phyloP scores from a whole-genome alignment of 1,284 basidiomycete genomes.

The Gastroboletus turbinatus region DNA sequence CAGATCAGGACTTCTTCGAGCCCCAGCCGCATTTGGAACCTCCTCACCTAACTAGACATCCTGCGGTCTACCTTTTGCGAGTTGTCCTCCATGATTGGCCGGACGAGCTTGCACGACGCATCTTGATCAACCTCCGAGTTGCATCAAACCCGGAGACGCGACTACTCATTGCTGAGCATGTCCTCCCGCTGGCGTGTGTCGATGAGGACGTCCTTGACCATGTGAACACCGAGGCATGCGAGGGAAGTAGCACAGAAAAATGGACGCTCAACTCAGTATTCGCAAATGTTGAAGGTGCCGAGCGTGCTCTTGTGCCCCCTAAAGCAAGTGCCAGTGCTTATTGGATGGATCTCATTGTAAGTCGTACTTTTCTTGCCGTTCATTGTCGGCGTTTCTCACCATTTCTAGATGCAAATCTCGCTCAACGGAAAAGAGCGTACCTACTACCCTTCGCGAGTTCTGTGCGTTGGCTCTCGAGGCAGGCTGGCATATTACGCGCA shows the following conservation, averaged over 20 bases:
- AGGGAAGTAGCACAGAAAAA: slow-evolving; percentile 11
- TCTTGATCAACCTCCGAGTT: slow-evolving; percentile 50
- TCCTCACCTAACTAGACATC: slow-evolving; percentile 36
- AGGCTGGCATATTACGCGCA: slow-evolving; percentile 65
- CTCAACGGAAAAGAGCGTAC: slow-evolving; percentile 65
- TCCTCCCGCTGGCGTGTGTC: slow-evolving; percentile 65
- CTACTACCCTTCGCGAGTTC: too few relatives aligned
- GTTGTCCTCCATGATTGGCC: slow-evolving; percentile 78
- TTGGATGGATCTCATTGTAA: slow-evolving; percentile 70
- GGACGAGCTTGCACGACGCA: slow-evolving; percentile 53
- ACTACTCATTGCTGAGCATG: slow-evolving; percentile 65
- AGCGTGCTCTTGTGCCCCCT: slow-evolving; percentile 45
- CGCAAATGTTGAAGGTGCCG: slow-evolving; percentile 43
- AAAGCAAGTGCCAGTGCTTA: slow-evolving; percentile 70
- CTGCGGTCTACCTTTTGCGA: slow-evolving; percentile 65
- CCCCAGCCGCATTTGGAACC: slow-evolving; percentile 47
- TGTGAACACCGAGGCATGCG: background rate
- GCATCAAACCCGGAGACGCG: slow-evolving; percentile 53
- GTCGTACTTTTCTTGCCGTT: slow-evolving; percentile 8
- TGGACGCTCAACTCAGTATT: slow-evolving; percentile 28
- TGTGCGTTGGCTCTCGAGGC: slow-evolving; percentile 43
- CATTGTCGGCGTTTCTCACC: background rate
- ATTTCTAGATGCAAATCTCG: slow-evolving; percentile 61
- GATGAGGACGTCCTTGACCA: slow-evolving; percentile 38
- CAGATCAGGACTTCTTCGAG: slow-evolving; percentile 71